Percentiles rank a stretch among this genome's conserved stretches.
Conservation (phyloP, 2,329 filamentous ascomycete species). For the Blastomyces percursus region DNA sequence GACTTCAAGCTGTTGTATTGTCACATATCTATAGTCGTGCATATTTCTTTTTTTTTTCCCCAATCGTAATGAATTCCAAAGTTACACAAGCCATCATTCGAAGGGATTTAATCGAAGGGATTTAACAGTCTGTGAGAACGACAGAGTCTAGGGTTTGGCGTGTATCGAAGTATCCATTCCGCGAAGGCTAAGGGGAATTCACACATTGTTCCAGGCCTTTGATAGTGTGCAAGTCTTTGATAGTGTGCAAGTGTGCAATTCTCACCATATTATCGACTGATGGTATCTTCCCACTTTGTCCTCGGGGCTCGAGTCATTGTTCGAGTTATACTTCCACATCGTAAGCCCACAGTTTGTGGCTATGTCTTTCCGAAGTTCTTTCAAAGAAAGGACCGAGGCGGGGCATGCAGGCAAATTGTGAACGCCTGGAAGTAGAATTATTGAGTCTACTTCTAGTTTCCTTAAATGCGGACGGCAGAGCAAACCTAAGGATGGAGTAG, state of each 20-base stretch:
- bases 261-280: not conserved
- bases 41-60: not conserved
- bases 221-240: not conserved
- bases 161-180: not conserved
- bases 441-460: not conserved
- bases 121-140: not conserved
- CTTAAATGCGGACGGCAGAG: not conserved
- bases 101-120: not conserved
- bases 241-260: too few species aligned
- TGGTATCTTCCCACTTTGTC: not conserved
- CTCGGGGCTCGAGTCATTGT: not conserved
- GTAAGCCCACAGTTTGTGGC: not conserved
- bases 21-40: not conserved
- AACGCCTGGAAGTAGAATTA: not conserved
- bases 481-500: not conserved
- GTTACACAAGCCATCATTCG: not conserved
- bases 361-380: not conserved
- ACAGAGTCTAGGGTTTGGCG: not conserved
- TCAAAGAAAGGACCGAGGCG: not conserved
- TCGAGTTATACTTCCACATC: not conserved
- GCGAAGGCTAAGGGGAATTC: not conserved
- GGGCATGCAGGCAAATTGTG: not conserved
- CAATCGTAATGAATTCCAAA: not conserved
- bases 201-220: not conserved
- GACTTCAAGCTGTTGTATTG: not conserved